Conservation (phyloP, 169 alveolate species). For the Plasmodium vinckei region DNA sequence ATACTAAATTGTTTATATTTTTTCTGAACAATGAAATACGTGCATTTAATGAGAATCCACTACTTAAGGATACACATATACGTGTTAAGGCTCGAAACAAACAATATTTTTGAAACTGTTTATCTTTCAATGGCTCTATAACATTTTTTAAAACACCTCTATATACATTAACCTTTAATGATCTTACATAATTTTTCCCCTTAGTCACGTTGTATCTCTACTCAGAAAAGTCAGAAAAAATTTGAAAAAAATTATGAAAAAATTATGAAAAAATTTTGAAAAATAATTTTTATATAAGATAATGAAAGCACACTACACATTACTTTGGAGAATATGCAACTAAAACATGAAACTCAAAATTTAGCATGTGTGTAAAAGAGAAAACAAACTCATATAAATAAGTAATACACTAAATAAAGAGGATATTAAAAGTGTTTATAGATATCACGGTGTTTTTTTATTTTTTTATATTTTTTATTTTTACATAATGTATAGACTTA, state of each 20-base stretch:
- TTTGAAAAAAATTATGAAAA: too few species aligned
- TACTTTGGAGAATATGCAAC: not conserved
- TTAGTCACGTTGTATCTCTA: not conserved
- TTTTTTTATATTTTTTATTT: too few species aligned
- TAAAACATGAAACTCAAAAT: too few species aligned
- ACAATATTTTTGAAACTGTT: conserved; percentile 26
- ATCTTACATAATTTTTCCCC: conserved; percentile 4
- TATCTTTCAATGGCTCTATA: conserved; percentile 33
- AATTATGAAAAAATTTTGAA: too few species aligned
- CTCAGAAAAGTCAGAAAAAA: not conserved
- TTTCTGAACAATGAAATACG: conserved; percentile 26
- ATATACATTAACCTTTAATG: conserved; percentile 5
- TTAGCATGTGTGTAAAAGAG: too few species aligned
- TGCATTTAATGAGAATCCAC: conserved; percentile 61
- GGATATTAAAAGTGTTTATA: too few species aligned
- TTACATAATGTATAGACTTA: too few species aligned
- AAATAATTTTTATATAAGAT: too few species aligned
- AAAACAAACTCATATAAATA: too few species aligned
- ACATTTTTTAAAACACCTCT: conserved; percentile 44
- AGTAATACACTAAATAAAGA: too few species aligned
- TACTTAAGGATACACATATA: conserved; percentile 70
- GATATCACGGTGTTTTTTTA: too few species aligned
- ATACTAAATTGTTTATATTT: conserved; percentile 18
- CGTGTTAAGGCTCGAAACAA: conserved; percentile 54
- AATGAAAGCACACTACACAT: too few species aligned